These are phyloP conservation scores for Juglanconis oblonga DNA, from an alignment of 2,329 filamentous ascomycete species.

Conservation along the genomic window DNA sequence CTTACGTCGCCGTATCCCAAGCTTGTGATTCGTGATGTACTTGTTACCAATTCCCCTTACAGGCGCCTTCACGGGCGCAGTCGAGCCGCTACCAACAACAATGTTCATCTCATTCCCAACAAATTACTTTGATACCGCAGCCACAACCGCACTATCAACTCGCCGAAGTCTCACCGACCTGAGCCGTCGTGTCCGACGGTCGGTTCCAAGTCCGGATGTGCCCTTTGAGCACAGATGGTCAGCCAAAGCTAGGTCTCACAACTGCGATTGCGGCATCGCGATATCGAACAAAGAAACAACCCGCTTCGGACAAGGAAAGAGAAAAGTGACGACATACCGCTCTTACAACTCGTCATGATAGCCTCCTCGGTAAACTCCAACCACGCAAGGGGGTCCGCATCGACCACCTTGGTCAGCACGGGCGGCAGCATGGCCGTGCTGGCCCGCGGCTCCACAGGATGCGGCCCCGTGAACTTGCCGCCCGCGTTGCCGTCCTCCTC, in stretches of 20 bases:
- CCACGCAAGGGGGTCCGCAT: conserved; percentile 85
- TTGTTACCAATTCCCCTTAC: not conserved
- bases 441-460: conserved; percentile 81
- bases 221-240: conserved; percentile 25
- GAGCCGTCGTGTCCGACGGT: conserved; percentile 35
- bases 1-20: not conserved
- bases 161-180: conserved; percentile 20
- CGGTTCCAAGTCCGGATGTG: conserved; percentile 42
- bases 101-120: not conserved
- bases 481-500: conserved; percentile 38
- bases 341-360: conserved; percentile 89
- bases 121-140: not conserved
- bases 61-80: not conserved
- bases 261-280: not conserved
- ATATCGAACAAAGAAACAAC: not conserved
- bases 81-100: not conserved
- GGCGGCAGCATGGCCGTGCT: conserved; percentile 84
- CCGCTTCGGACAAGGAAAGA: not conserved
- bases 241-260: not conserved
- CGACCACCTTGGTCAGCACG: conserved; percentile 82
- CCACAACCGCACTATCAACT: conserved; percentile 2
- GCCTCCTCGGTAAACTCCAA: conserved; percentile 90
- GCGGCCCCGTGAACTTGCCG: conserved; percentile 58
- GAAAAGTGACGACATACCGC: conserved; percentile 57
- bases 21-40: conserved; percentile 6